A percentile compares a stretch with the other conserved stretches of the same genome.
Conservation (phyloP, 2,329 filamentous ascomycete genomes). For the Hansfordia pulvinata region DNA sequence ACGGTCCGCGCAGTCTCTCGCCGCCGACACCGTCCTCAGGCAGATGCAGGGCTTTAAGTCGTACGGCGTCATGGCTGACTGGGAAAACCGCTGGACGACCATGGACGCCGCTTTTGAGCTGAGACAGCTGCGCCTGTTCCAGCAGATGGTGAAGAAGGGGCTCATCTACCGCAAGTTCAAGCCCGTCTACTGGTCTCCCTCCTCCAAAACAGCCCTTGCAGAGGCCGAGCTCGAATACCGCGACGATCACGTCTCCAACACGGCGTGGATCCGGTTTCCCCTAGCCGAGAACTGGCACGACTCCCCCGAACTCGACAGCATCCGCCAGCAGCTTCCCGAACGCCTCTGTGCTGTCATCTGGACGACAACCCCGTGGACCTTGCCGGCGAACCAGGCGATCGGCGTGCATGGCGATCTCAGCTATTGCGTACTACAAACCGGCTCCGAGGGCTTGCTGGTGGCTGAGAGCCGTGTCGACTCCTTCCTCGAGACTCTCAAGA, state of each 20-base stretch:
- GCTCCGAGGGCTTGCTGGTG: constrained; percentile 50
- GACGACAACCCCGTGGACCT: constrained; percentile 97
- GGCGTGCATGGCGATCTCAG: constrained; percentile 63
- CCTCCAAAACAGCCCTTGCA: constrained; percentile 64
- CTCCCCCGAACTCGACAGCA: constrained; percentile 19
- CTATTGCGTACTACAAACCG: constrained; percentile 54
- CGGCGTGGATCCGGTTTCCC: constrained; percentile 72
- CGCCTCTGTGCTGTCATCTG: constrained; percentile 75
- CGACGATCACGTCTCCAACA: constrained; percentile 55
- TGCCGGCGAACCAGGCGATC: constrained; percentile 85
- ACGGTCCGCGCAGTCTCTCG: constrained; percentile 49
- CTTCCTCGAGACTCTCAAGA: constrained; percentile 35
- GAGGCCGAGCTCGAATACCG: constrained; percentile 79
- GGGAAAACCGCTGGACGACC: constrained; percentile 63
- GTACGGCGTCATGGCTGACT: constrained; percentile 71
- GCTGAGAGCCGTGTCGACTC: constrained; percentile 57
- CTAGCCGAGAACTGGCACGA: constrained; percentile 33
- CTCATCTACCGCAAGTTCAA: constrained; percentile 68
- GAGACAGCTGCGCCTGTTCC: constrained; percentile 61
- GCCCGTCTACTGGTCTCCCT: constrained; percentile 79
- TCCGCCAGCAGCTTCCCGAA: constrained; percentile 26
- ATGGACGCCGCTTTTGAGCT: constrained; percentile 68
- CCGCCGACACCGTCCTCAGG: constrained; percentile 51
- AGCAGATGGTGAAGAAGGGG: constrained; percentile 57
- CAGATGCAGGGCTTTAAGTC: constrained; percentile 63